Evolutionary conservation across 495 filamentous ascomycete species (phyloP), one percentile per base, ranked within the genome.

Genomic region (Massariosphaeria phaeospora): DNA sequence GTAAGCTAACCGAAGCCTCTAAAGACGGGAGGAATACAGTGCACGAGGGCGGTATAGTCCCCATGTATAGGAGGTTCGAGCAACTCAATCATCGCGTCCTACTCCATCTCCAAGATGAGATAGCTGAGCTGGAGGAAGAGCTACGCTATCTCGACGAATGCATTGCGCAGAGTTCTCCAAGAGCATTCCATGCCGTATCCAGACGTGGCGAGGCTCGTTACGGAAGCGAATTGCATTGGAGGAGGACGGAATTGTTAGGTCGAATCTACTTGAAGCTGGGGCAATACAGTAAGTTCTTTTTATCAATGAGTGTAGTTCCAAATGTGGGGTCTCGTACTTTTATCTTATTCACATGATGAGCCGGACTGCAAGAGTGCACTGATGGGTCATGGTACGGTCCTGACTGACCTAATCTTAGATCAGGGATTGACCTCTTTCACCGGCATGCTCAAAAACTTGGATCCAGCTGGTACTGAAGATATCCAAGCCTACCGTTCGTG

Each of bases 11-110:
- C 24, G 68, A 74, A 5, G 5, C 31, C 11, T 40, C 60, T 2
- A 56, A 52, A 29, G 29, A 52, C 30, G 33, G 40, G 5, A 23
- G 21, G 23, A 40, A 33, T 39, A 17, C 8, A 4, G 3, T 30
- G 11, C 29, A 45, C 52, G 27, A 67, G 67, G 59, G 57, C 2
- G 58, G 64, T 2, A 74, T 84, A 26, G 77, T 76, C 9, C 88
- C 88, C 6, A 78, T 96, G 13, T 95, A 94, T 68, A 83, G 90
- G 30, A 85, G 85, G 53, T 96, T 96, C 62, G 85, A 86, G 63
- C 76, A 78, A 8, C 70, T 95, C 3, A 95, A 95, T 62, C 88
- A 95, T 65, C 84, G 91, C 15, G 73, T 95, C 11, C 75, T 96
- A 2, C 74, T 96, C 1, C 81, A 93, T 63, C 79, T 96, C 0